Percentiles rank a stretch among this genome's conserved stretches.
Conservation (phyloP, 352 stramenopile species). For the Thalassiosira exigua region DNA sequence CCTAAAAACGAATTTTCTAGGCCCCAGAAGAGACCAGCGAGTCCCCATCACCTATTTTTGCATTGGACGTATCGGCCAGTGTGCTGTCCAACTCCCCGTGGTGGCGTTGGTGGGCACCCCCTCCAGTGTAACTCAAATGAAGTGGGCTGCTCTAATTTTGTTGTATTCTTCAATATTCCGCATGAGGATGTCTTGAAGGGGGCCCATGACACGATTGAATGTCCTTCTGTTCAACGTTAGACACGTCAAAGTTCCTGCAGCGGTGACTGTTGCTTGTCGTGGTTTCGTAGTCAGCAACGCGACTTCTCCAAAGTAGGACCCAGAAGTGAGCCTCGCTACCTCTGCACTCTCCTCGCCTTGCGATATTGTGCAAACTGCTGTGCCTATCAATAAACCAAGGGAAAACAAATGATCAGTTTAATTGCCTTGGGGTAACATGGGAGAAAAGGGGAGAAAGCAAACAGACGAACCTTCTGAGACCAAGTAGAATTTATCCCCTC, state of each 20-base stretch:
- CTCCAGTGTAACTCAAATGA: no score
- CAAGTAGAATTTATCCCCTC: slow-evolving; percentile 84
- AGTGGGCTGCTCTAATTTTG: no score
- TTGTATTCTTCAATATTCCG: slow-evolving; percentile 80
- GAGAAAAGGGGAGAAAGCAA: no score
- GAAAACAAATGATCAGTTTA: no score
- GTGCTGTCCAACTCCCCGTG: no score
- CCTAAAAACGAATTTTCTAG: no score
- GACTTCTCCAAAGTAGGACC: slow-evolving; percentile 77
- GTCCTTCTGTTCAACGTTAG: slow-evolving; percentile 91
- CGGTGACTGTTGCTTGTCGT: slow-evolving; percentile 90
- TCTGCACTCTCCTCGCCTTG: slow-evolving; percentile 58
- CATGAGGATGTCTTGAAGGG: slow-evolving; percentile 78
- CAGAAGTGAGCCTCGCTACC: slow-evolving; percentile 49
- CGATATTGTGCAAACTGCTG: slow-evolving; percentile 71
- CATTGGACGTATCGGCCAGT: no score
- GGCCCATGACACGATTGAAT: slow-evolving; percentile 92
- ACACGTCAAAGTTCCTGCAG: slow-evolving; percentile 85
- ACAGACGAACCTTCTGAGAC: slow-evolving; percentile 85
- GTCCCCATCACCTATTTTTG: no score
- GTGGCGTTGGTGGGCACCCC: no score
- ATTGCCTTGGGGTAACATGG: no score
- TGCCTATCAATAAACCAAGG: no score
- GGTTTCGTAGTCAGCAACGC: slow-evolving; percentile 89
- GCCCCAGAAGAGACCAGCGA: no score